Evolutionary conservation across 2,329 filamentous ascomycete genomes (phyloP).

Genomic region (Venturia aucupariae): DNA sequence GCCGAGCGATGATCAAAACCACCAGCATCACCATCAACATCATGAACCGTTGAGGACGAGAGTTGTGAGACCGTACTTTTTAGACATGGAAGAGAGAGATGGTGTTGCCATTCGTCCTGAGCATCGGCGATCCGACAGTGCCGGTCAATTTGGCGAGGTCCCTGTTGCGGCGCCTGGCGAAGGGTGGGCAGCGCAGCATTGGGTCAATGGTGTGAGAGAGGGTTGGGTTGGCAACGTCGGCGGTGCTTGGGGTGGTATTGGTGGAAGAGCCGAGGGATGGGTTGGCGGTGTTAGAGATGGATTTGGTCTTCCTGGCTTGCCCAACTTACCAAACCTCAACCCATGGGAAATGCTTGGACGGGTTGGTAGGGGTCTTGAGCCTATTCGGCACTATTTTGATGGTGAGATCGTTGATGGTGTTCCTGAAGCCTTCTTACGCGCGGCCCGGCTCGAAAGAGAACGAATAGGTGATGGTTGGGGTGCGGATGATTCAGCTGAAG

Average conservation of each 20-base stretch:
- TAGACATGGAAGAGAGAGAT: constrained; percentile 7
- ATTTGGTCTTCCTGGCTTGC: constrained; percentile 1
- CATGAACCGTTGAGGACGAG: neutral
- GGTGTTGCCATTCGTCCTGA: constrained; percentile 22
- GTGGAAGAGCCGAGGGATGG: neutral
- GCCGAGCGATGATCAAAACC: neutral
- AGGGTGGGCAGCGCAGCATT: constrained; percentile 28
- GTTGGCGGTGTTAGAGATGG: constrained; percentile 18
- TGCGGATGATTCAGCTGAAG: neutral
- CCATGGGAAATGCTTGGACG: constrained; percentile 24
- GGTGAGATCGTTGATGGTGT: constrained; percentile 20
- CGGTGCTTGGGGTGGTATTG: neutral
- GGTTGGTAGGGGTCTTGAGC: constrained; percentile 16
- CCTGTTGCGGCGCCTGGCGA: constrained; percentile 37
- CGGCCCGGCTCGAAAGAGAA: neutral
- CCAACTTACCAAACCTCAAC: constrained; percentile 9
- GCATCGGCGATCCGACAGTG: constrained; percentile 25
- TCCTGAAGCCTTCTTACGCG: constrained; percentile 13
- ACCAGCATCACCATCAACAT: neutral
- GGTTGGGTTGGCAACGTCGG: constrained; percentile 6
- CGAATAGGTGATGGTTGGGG: neutral
- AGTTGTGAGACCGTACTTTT: constrained; percentile 16
- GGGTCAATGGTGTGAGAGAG: neutral
- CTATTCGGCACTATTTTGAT: constrained; percentile 29
- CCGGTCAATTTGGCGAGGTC: constrained; percentile 36